phyloP scores from a whole-genome alignment of 805 yeast genomes.

The Candida yuanshanica region DNA sequence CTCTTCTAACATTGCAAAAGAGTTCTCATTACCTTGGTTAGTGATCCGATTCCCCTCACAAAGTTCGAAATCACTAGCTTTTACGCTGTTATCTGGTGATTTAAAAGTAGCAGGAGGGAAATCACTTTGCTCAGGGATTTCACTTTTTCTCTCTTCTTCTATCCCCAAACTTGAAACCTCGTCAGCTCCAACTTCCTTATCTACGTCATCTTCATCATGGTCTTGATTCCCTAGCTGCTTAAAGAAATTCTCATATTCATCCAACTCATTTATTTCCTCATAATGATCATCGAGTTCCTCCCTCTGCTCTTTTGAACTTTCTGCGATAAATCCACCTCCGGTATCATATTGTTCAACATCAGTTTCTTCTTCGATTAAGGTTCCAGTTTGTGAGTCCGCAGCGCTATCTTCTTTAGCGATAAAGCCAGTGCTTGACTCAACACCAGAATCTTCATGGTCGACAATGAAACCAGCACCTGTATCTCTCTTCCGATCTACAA shows the following conservation, averaged over 20 bases:
- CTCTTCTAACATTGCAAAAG: neutral
- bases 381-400: constrained; percentile 22
- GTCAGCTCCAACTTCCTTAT: neutral
- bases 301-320: constrained; percentile 1
- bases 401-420: neutral
- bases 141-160: no score
- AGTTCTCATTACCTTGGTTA: neutral
- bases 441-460: constrained; percentile 8
- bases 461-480: constrained; percentile 13
- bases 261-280: constrained; percentile 8
- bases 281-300: constrained; percentile 1
- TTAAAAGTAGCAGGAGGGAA: no score
- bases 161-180: no score
- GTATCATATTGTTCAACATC: constrained; percentile 4
- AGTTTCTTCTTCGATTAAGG: constrained; percentile 17
- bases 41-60: neutral
- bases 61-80: no score
- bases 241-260: constrained; percentile 22
- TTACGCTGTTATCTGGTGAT: no score
- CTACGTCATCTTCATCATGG: neutral
- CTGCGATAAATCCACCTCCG: neutral
- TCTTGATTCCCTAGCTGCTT: constrained; percentile 10
- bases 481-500: neutral
- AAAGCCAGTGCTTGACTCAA: neutral
- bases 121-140: no score